These are phyloP conservation scores for Allium fistulosum DNA, from an alignment of 106 monocot genomes.

Conservation along the genomic window DNA sequence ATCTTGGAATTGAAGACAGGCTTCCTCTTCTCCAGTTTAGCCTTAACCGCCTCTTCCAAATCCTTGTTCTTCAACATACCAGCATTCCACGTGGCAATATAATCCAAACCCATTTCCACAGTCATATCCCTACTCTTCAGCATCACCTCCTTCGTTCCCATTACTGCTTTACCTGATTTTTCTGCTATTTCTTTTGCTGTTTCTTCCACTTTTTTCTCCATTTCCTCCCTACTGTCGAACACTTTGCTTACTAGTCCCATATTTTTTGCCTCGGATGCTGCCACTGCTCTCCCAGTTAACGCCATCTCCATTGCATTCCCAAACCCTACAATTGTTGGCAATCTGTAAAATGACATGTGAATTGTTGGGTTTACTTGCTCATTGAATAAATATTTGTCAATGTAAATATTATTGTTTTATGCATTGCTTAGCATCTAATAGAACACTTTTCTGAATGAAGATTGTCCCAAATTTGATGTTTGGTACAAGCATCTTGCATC, in stretches of 20 bases:
- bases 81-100: slow-evolving; percentile 92
- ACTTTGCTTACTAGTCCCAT: slow-evolving; percentile 81
- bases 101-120: slow-evolving; percentile 69
- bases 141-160: slow-evolving; percentile 88
- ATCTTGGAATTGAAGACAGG: slow-evolving; percentile 66
- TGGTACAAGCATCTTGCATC: no score
- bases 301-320: slow-evolving; percentile 84
- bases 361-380: no score
- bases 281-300: slow-evolving; percentile 62
- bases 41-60: slow-evolving; percentile 61
- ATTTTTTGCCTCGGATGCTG: slow-evolving; percentile 56
- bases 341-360: background rate
- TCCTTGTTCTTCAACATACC: slow-evolving; percentile 64
- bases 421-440: no score
- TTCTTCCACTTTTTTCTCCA: slow-evolving; percentile 39
- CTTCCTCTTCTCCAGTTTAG: slow-evolving; percentile 58
- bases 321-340: slow-evolving; percentile 71
- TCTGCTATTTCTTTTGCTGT: slow-evolving; percentile 75
- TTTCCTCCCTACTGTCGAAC: slow-evolving; percentile 23
- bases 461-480: no score
- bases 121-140: slow-evolving; percentile 60
- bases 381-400: no score
- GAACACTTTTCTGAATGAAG: no score
- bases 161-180: slow-evolving; percentile 71
- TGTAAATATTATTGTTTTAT: no score